Conservation (phyloP, 2,329 filamentous ascomycete species). For the Phialocephala subalpina region DNA sequence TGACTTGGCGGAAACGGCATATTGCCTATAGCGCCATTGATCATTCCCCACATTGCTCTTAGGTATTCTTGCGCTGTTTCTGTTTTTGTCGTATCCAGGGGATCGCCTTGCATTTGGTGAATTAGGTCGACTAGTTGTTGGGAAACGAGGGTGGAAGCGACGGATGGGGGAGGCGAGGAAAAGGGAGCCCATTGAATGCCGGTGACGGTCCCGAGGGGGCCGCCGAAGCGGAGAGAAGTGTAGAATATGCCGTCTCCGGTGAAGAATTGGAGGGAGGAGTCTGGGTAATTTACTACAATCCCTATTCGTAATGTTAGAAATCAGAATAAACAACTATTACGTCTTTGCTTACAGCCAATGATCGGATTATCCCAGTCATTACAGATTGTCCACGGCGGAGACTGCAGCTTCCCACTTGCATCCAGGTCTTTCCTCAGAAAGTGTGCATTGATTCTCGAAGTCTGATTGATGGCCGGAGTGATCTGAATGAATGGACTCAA, state of each 20-base stretch:
- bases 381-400: constrained; percentile 17
- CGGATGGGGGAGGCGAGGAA: constrained; percentile 36
- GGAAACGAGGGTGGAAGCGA: constrained; percentile 40
- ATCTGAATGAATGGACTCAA: constrained; percentile 51
- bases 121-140: constrained; percentile 22
- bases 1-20: constrained; percentile 23
- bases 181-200: constrained; percentile 46
- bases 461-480: constrained; percentile 51
- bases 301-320: constrained; percentile 41
- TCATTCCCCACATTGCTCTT: constrained; percentile 13
- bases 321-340: no score
- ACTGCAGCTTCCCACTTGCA: constrained; percentile 23
- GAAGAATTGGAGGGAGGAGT: constrained; percentile 53
- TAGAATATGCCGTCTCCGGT: constrained; percentile 51
- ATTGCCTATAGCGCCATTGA: constrained; percentile 15
- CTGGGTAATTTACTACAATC: constrained; percentile 51
- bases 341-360: constrained; percentile 33
- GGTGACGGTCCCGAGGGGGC: constrained; percentile 34
- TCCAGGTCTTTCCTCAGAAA: constrained; percentile 41
- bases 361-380: constrained; percentile 47
- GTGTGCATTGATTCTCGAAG: constrained; percentile 46
- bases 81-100: background rate
- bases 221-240: constrained; percentile 41
- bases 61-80: constrained; percentile 16
- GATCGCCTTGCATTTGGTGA: background rate